A percentile compares a stretch with the other conserved stretches of the same genome.
Conservation (phyloP, 2,329 filamentous ascomycete genomes). For the Claviceps sorghi region DNA sequence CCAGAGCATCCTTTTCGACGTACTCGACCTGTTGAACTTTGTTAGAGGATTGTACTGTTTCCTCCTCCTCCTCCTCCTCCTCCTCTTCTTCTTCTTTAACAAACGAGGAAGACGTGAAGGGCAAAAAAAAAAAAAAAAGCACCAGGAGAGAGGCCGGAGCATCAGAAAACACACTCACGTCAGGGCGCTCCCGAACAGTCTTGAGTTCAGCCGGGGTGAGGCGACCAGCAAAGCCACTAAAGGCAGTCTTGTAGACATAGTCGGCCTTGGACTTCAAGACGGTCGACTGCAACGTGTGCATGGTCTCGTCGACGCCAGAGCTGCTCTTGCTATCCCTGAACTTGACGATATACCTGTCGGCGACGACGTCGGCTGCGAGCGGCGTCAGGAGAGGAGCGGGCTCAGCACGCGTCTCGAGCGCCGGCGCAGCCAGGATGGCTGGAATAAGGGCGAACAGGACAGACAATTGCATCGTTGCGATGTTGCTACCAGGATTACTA, state of each 20-base stretch:
- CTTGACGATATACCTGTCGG: conserved; percentile 19
- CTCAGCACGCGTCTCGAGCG: conserved; percentile 10
- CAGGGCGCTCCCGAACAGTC: conserved; percentile 11
- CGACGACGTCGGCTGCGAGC: conserved; percentile 8
- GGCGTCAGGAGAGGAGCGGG: conserved; percentile 15
- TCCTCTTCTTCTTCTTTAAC: too few species aligned
- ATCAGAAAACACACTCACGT: conserved; percentile 8
- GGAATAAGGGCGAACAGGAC: conserved; percentile 13
- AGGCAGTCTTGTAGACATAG: conserved; percentile 11
- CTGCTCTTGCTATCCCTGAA: conserved; percentile 11
- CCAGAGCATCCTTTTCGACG: conserved; percentile 22
- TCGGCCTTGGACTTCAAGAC: conserved; percentile 11
- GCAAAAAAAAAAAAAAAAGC: too few species aligned
- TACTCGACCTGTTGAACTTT: conserved; percentile 15
- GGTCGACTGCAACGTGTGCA: conserved; percentile 8
- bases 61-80: too few species aligned
- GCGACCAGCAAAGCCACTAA: conserved; percentile 13
- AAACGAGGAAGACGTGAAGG: too few species aligned
- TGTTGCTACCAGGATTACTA: not conserved
- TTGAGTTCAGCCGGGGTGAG: conserved; percentile 11
- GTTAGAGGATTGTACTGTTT: not conserved
- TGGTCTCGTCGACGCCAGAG: conserved; percentile 6
- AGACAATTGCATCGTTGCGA: conserved; percentile 11
- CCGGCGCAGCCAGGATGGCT: conserved; percentile 10
- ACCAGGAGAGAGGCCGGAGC: not conserved